These are phyloP conservation scores for Solanum clarkiae DNA, from an alignment of 257 asterid genomes.

Conservation along the genomic window DNA sequence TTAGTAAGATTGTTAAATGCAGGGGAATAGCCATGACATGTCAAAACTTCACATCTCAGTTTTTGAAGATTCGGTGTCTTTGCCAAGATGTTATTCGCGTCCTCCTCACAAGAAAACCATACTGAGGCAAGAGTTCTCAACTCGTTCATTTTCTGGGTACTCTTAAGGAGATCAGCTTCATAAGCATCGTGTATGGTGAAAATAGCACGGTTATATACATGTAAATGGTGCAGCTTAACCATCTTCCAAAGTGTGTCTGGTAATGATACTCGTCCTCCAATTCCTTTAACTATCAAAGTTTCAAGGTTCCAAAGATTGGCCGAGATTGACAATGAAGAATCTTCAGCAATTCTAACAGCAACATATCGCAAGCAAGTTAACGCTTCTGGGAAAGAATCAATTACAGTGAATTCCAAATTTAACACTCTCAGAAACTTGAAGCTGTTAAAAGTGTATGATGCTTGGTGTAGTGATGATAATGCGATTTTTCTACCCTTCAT, in stretches of 20 bases:
- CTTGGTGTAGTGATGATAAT: neutral
- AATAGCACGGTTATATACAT: neutral
- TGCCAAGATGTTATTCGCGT: neutral
- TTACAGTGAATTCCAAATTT: neutral
- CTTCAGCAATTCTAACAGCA: neutral
- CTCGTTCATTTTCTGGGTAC: neutral
- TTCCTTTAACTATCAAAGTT: neutral
- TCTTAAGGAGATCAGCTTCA: neutral
- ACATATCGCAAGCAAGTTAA: neutral
- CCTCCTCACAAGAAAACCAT: neutral
- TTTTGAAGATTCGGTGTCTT: neutral
- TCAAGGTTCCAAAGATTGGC: neutral
- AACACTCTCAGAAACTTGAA: neutral
- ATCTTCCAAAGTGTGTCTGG: neutral
- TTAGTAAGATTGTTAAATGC: neutral
- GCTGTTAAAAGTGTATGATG: neutral
- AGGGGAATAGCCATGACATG: neutral
- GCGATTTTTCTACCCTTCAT: neutral
- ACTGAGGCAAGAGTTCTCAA: neutral
- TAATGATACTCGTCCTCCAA: neutral
- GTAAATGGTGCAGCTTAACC: neutral
- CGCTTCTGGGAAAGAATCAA: neutral
- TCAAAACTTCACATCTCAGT: neutral
- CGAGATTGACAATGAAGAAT: neutral
- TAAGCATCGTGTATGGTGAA: neutral